Evolutionary conservation across 495 filamentous ascomycete species (phyloP).

Genomic region (Aspergillus nanangensis): DNA sequence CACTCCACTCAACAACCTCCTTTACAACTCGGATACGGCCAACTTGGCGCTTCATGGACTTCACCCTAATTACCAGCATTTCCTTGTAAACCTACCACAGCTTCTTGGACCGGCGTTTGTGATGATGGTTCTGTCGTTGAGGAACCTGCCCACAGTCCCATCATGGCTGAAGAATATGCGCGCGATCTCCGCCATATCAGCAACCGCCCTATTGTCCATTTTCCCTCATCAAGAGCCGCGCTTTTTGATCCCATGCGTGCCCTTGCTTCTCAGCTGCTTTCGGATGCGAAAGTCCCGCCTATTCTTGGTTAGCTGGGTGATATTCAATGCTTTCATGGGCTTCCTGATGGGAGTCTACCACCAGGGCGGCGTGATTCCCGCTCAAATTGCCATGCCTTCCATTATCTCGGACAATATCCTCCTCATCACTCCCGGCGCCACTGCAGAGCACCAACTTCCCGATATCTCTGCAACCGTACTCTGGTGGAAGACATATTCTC

Average conservation of each 20-base stretch:
- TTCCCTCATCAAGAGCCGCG: slow-evolving; percentile 94
- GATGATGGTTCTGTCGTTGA: slow-evolving; percentile 55
- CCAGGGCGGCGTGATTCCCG: slow-evolving; percentile 86
- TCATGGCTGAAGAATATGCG: slow-evolving; percentile 46
- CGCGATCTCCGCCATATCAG: slow-evolving; percentile 72
- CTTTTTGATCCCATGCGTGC: slow-evolving; percentile 84
- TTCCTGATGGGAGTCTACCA: slow-evolving; percentile 89
- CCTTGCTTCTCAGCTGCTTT: slow-evolving; percentile 81
- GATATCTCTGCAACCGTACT: slow-evolving; percentile 62
- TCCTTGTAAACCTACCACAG: slow-evolving; percentile 79
- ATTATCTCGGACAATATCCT: slow-evolving; percentile 22
- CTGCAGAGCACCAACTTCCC: slow-evolving; percentile 20
- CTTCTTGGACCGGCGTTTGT: slow-evolving; percentile 83
- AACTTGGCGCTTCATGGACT: slow-evolving; percentile 89
- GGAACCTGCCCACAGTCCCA: slow-evolving; percentile 45
- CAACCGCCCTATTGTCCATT: slow-evolving; percentile 71
- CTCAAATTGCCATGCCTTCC: slow-evolving; percentile 55
- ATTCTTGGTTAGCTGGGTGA: slow-evolving; percentile 69
- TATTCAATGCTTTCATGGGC: slow-evolving; percentile 77
- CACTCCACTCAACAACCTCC: slow-evolving; percentile 86
- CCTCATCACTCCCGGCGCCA: slow-evolving; percentile 5
- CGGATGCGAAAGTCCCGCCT: slow-evolving; percentile 58
- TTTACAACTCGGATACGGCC: slow-evolving; percentile 70
- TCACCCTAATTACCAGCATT: slow-evolving; percentile 88
- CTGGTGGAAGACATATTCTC: slow-evolving; percentile 98